These are phyloP conservation scores for Urtica urens DNA, from an alignment of 306 rosid species.

Conservation along the genomic window DNA sequence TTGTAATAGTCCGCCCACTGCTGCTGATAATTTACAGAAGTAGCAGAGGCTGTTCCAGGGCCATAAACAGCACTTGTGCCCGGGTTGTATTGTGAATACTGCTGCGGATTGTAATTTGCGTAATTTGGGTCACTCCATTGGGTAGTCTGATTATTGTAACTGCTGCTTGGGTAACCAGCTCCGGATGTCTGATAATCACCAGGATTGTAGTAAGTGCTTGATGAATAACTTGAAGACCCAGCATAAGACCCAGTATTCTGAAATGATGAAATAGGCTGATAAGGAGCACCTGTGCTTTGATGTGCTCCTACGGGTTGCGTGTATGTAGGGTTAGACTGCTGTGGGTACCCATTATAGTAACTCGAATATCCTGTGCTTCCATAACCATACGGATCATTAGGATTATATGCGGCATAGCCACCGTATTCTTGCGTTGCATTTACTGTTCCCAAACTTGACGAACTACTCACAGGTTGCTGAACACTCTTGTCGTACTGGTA, in stretches of 20 bases:
- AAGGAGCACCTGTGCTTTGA: constrained; percentile 99
- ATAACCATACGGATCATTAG: constrained; percentile 81
- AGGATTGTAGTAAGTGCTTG: constrained; percentile 99
- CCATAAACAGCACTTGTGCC: constrained; percentile 53
- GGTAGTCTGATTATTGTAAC: constrained; percentile 61
- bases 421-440: constrained; percentile 80
- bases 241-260: constrained; percentile 99
- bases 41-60: constrained; percentile 45
- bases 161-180: constrained; percentile 67
- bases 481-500: constrained; percentile 63
- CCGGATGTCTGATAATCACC: constrained; percentile 99
- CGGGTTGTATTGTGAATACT: constrained; percentile 59
- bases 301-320: constrained; percentile 96
- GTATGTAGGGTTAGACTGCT: constrained; percentile 76
- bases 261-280: constrained; percentile 99
- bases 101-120: constrained; percentile 60
- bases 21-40: constrained; percentile 62
- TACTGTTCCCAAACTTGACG: constrained; percentile 79
- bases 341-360: constrained; percentile 83
- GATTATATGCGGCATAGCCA: constrained; percentile 72
- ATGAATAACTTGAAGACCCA: constrained; percentile 94
- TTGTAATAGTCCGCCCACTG: constrained; percentile 90
- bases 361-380: constrained; percentile 73
- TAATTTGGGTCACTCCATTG: constrained; percentile 72
- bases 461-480: constrained; percentile 66